These are phyloP conservation scores for Trametes cinnabarina DNA, from an alignment of 768 basidiomycete species.

Conservation along the genomic window DNA sequence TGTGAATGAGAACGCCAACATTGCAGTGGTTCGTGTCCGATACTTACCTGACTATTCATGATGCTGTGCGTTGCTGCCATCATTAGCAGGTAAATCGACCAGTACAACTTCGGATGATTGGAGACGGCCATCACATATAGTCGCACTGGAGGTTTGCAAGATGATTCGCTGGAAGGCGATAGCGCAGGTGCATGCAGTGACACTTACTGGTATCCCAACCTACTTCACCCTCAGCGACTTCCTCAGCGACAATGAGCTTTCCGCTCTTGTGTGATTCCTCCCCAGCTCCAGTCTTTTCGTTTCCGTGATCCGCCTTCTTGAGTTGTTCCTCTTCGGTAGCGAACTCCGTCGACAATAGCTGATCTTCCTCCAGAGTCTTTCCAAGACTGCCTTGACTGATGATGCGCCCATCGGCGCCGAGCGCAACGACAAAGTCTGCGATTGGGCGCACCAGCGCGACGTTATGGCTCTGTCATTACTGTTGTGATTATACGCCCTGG, in stretches of 20 bases:
- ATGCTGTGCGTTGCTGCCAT: constrained; percentile 24
- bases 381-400: constrained; percentile 48
- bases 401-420: constrained; percentile 54
- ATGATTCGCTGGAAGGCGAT: no score
- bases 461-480: constrained; percentile 43
- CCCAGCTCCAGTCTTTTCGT: constrained; percentile 17
- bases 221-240: constrained; percentile 59
- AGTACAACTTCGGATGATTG: constrained; percentile 8
- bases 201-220: constrained; percentile 41
- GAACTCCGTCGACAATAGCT: constrained; percentile 31
- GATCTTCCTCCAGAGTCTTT: constrained; percentile 44
- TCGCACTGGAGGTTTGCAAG: constrained; percentile 23
- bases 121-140: constrained; percentile 24
- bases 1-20: constrained; percentile 27
- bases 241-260: constrained; percentile 65
- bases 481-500: no score
- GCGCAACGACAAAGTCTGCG: constrained; percentile 55
- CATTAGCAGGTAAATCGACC: not conserved
- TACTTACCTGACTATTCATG: constrained; percentile 7
- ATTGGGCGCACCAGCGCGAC: constrained; percentile 52
- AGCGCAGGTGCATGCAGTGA: no score
- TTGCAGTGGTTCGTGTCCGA: constrained; percentile 1
- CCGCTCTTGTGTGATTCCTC: constrained; percentile 36
- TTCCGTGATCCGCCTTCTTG: constrained; percentile 27
- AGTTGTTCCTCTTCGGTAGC: constrained; percentile 24